Conservation (phyloP, 1,284 basidiomycete species). For the Moniliella sp. region DNA sequence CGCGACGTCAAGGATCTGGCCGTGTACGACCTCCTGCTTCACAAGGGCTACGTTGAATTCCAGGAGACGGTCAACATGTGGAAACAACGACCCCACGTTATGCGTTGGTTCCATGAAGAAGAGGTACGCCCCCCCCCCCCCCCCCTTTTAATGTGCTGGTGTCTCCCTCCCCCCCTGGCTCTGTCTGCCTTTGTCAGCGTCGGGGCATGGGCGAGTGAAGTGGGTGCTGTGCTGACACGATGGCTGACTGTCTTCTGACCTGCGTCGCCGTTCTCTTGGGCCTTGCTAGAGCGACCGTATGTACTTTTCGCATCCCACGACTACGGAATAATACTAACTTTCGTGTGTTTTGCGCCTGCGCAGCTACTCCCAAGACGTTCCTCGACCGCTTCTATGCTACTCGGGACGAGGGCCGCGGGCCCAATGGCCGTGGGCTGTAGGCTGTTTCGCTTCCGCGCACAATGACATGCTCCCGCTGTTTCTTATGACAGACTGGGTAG, state of each 20-base stretch:
- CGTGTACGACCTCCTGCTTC: constrained; percentile 65
- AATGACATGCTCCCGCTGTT: no score
- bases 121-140: no score
- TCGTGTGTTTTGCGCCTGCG: constrained; percentile 39
- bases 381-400: constrained; percentile 59
- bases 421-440: background rate
- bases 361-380: constrained; percentile 42
- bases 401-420: constrained; percentile 13
- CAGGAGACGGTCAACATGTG: constrained; percentile 82
- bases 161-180: no score
- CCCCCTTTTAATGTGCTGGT: background rate
- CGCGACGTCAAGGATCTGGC: constrained; percentile 58
- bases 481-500: no score
- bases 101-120: constrained; percentile 36
- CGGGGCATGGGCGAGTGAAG: background rate
- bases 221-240: constrained; percentile 2
- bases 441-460: no score
- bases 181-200: constrained; percentile 1
- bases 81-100: constrained; percentile 47
- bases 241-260: background rate
- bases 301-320: background rate
- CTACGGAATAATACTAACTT: constrained; percentile 37
- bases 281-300: background rate
- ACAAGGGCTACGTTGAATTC: constrained; percentile 68
- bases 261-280: background rate